phyloP scores from a whole-genome alignment of 768 basidiomycete genomes.

The Botryobasidium botryosum region DNA sequence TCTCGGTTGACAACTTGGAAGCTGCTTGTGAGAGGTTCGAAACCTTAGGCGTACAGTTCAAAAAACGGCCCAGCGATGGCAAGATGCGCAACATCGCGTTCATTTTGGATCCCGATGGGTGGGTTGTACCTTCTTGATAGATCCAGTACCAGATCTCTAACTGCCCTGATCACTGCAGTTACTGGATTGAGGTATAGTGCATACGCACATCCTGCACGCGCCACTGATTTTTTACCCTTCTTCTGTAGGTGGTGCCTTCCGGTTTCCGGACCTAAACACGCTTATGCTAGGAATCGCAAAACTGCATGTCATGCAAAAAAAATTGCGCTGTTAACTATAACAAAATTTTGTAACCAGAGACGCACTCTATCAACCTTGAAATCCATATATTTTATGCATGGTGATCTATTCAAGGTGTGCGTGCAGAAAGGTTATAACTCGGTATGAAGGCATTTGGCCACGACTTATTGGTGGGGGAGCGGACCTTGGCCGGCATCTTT shows the following conservation, averaged over 20 bases:
- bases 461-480: too few species aligned
- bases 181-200: slow-evolving; percentile 14
- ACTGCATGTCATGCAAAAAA: background rate
- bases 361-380: too few species aligned
- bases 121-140: background rate
- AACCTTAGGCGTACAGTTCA: slow-evolving; percentile 60
- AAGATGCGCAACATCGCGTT: slow-evolving; percentile 77
- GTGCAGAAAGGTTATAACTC: too few species aligned
- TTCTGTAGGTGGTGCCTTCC: slow-evolving; percentile 4
- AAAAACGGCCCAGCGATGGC: slow-evolving; percentile 75
- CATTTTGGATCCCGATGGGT: slow-evolving; percentile 70
- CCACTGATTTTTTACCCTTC: background rate
- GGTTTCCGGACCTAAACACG: background rate
- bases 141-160: background rate
- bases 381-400: too few species aligned
- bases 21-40: slow-evolving; percentile 75
- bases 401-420: too few species aligned
- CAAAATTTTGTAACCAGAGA: too few species aligned
- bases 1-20: slow-evolving; percentile 69
- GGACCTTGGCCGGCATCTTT: too few species aligned
- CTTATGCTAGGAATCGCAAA: background rate
- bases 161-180: slow-evolving; percentile 15
- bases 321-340: background rate
- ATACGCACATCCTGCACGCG: background rate
- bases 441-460: too few species aligned